These are phyloP conservation scores for Pueraria montana DNA, from an alignment of 306 rosid species.

Conservation along the genomic window DNA sequence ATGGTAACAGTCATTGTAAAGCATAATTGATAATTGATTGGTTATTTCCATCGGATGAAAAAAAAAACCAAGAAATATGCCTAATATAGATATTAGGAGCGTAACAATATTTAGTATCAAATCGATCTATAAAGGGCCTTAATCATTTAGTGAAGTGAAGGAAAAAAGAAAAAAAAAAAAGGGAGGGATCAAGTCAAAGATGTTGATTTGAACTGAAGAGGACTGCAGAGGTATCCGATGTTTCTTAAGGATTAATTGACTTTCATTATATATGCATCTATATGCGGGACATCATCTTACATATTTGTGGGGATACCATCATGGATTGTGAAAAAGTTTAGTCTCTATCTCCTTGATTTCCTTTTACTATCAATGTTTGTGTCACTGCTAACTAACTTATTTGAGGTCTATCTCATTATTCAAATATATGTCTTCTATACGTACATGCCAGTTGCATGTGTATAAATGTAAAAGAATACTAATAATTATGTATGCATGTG, in stretches of 20 bases:
- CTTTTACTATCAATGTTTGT: constrained; percentile 22
- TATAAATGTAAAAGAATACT: not conserved
- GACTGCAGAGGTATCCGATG: constrained; percentile 60
- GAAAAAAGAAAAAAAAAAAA: constrained; percentile 6
- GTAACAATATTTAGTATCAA: constrained; percentile 15
- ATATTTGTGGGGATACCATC: constrained; percentile 33
- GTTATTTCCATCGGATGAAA: not conserved
- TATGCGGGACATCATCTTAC: constrained; percentile 44
- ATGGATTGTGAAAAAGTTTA: constrained; percentile 16
- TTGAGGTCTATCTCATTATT: not conserved
- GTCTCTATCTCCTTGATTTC: constrained; percentile 31
- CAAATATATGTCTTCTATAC: not conserved
- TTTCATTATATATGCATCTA: constrained; percentile 36
- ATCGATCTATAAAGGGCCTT: constrained; percentile 11
- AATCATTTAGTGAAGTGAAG: constrained; percentile 46
- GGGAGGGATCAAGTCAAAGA: constrained; percentile 54
- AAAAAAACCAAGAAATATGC: not conserved
- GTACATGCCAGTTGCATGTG: not conserved
- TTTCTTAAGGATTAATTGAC: constrained; percentile 20
- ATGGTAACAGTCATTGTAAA: not conserved
- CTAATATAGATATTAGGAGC: not conserved
- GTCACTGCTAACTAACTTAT: not conserved
- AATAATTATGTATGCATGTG: not conserved
- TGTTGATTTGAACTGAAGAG: constrained; percentile 45
- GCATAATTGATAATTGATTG: not conserved